These are phyloP conservation scores for Goffeauzyma gilvescens DNA, from an alignment of 768 basidiomycete genomes.

Conservation along the genomic window DNA sequence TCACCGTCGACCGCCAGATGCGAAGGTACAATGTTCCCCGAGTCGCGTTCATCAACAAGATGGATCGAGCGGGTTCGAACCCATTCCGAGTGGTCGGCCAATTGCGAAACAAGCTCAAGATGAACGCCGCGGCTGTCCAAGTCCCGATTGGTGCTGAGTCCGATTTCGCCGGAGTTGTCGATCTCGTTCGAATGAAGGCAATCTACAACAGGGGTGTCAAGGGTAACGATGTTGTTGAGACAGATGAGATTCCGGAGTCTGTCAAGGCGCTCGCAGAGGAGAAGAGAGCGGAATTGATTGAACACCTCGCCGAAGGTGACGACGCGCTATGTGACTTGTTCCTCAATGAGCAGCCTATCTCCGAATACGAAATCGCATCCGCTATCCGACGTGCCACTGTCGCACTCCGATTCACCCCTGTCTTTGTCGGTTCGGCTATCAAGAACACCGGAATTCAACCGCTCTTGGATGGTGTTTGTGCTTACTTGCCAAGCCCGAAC, in stretches of 20 bases:
- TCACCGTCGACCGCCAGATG: conserved; percentile 98
- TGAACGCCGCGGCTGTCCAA: conserved; percentile 84
- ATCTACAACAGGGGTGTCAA: conserved; percentile 87
- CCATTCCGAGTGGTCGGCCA: conserved; percentile 88
- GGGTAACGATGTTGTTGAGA: conserved; percentile 59
- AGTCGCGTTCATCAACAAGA: conserved; percentile 93
- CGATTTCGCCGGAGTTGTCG: conserved; percentile 74
- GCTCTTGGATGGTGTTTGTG: conserved; percentile 79
- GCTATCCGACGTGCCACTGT: conserved; percentile 83
- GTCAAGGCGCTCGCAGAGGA: conserved; percentile 54
- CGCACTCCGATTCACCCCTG: conserved; percentile 76
- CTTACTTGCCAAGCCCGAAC: conserved; percentile 78
- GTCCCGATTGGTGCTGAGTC: conserved; percentile 84
- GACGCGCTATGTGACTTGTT: conserved; percentile 83
- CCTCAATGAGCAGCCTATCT: conserved; percentile 62
- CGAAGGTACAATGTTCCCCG: conserved; percentile 86
- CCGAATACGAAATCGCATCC: conserved; percentile 49
- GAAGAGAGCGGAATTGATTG: conserved; percentile 80
- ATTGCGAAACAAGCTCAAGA: conserved; percentile 74
- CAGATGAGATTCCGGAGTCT: conserved; percentile 67
- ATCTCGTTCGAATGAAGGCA: conserved; percentile 82
- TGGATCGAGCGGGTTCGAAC: conserved; percentile 95
- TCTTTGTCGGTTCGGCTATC: conserved; percentile 89
- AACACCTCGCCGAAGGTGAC: conserved; percentile 88
- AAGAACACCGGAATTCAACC: conserved; percentile 94